Evolutionary conservation across 805 yeast genomes (phyloP).

Genomic region (Pichia rugopelliculosa): DNA sequence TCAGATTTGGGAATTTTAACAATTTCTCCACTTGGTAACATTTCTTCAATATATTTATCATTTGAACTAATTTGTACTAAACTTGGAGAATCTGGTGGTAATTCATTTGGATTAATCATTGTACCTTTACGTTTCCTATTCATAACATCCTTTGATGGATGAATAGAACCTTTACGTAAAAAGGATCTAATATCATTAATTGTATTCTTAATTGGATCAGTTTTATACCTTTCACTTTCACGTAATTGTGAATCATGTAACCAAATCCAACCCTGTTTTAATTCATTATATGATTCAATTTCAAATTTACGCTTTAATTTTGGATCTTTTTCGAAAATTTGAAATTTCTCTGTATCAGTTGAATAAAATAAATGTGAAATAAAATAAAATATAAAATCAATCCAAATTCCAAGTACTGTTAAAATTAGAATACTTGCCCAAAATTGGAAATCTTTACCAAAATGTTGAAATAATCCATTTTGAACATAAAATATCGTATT

Average conservation of each 20-base stretch:
- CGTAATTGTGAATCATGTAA: conserved; percentile 27
- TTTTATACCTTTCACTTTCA: conserved; percentile 19
- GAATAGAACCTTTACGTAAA: conserved; percentile 29
- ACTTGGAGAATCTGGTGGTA: conserved; percentile 42
- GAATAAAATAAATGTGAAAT: conserved; percentile 51
- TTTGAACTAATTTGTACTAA: conserved; percentile 27
- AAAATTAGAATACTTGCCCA: conserved; percentile 72
- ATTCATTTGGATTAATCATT: conserved; percentile 37
- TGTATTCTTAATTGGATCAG: conserved; percentile 12
- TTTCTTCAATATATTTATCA: conserved; percentile 42
- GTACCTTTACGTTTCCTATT: conserved; percentile 45
- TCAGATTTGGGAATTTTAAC: conserved; percentile 25
- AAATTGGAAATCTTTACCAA: conserved; percentile 77
- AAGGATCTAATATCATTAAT: conserved; percentile 24
- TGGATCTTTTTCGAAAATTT: conserved; percentile 63
- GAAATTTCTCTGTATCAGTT: conserved; percentile 73
- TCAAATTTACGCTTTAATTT: conserved; percentile 66
- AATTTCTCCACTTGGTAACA: conserved; percentile 69
- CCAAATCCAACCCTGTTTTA: conserved; percentile 76
- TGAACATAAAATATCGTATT: conserved; percentile 62
- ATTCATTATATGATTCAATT: conserved; percentile 59
- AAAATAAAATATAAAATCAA: conserved; percentile 60
- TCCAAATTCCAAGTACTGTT: conserved; percentile 47
- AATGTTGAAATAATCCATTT: conserved; percentile 58
- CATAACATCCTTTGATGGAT: conserved; percentile 27